Base-by-base conservation (phyloP, 2,329 filamentous ascomycete species). In the Apiospora rasikravindrae region DNA sequence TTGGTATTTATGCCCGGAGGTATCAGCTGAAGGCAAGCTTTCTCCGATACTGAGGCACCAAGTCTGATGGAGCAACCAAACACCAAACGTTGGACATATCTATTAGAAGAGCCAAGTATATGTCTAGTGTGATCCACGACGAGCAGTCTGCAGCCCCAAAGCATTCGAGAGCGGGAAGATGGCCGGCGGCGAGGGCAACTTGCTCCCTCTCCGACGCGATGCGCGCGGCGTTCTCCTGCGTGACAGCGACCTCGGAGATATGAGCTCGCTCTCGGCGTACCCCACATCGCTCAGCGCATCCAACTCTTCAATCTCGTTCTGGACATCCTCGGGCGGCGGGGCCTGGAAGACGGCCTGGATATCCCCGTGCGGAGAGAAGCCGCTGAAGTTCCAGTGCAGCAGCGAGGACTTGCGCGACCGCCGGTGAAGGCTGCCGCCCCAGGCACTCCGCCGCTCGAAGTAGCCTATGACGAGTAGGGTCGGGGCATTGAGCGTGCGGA, bases 401-500 rank as follows among this genome's bases (percentile, higher is more conserved):
- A 78, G 44, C 64, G 76, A 76, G 40, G 66, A 47, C 24, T 29
- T 45, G n/a, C 44, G 40, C 8, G 66, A n/a, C 4, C n/a, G n/a
- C 8, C 16, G 45, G 19, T 51, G 45, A 1, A 40, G 7, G 2
- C 26, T 14, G 22, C 33, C 29, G 16, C 14, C 11, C 22, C 68
- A 33, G 10, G 92, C 84, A 22, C 85, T 85, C 0, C 84, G 85
- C 22, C 92, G 86, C 81, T 94, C 92, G 77, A 90, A 87, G 42
- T 90, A 81, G 7, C 86, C 85, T 67, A 94, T 89, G 22, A 89
- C 77, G 0, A 93, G 81, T 1, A 94, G 84, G 2, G 91, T 82
- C 0, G 91, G 91, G 4, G 88, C 85, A 78, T 94, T 94, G 73
- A 93, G 83, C 0, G 86, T 80, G 8, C 91, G 87, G 10, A 93